Conservation (phyloP, 2,329 filamentous ascomycete genomes). For the Fusarium scirpi region DNA sequence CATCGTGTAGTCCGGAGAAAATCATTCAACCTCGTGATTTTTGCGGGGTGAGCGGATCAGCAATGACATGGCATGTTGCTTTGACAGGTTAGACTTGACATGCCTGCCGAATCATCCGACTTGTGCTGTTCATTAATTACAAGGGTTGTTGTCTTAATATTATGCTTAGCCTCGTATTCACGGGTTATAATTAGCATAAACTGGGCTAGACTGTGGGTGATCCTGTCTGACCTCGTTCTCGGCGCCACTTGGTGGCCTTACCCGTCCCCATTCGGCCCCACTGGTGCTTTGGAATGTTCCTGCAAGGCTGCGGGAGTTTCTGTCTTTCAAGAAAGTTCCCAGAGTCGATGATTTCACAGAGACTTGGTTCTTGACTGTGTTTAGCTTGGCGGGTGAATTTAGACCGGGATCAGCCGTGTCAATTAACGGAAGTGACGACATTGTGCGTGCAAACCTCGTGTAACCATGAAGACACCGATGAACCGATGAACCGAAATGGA, state of each 20-base stretch:
- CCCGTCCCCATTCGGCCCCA: not conserved
- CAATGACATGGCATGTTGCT: not conserved
- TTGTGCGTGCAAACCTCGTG: not conserved
- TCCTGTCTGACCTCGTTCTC: conserved; percentile 2
- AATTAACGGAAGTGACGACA: not conserved
- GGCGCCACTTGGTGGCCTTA: not conserved
- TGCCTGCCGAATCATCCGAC: conserved; percentile 4
- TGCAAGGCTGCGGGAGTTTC: not conserved
- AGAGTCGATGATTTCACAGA: not conserved
- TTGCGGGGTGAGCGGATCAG: conserved; percentile 3
- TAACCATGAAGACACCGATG: not conserved
- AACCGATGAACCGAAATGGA: not conserved
- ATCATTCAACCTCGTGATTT: conserved; percentile 9
- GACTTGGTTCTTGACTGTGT: not conserved
- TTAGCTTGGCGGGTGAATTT: not conserved
- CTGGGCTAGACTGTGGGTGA: conserved; percentile 3
- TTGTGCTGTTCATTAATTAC: conserved; percentile 4
- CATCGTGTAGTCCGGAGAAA: conserved; percentile 6
- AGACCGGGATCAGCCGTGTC: not conserved
- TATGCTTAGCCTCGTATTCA: conserved; percentile 25
- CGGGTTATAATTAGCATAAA: conserved; percentile 10
- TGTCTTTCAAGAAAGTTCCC: not conserved
- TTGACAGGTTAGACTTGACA: not conserved
- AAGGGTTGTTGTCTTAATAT: conserved; percentile 1
- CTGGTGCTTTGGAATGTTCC: not conserved